Base-by-base conservation (phyloP, 2,329 filamentous ascomycete species). In the Fusarium sp. region DNA sequence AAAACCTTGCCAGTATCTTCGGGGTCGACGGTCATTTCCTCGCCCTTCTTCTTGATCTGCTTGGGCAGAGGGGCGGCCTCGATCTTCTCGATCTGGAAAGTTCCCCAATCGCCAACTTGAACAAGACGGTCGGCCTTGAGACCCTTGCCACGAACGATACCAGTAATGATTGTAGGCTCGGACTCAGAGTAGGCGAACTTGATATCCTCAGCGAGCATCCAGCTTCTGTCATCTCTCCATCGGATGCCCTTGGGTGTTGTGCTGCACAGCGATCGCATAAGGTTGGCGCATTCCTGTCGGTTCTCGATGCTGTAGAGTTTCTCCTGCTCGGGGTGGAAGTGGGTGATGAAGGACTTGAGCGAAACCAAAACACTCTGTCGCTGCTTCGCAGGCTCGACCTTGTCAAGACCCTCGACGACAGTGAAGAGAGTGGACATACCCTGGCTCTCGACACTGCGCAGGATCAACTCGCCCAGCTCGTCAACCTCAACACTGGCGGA, bases 221-320 rank as follows among this genome's bases (percentile, higher is more conserved):
- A 99, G 75, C 94, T 97, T 73, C 96, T 88, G 71, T 97, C 94
- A 55, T 99, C 96, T 74, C 96, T 89, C 96, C 96, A 99, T 69
- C 91, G 86, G n/a, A 99, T 89, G 1, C 96, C 96, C 83, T 97
- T 98, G 14, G 96, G 95, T 45, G 92, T 94, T 38, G 92, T 94
- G 70, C 91, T 97, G 85, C 96, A 99, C 18, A 99, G 83, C 29
- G 94, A 95, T 55, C 97, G 89, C 81, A 98, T 92, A 40, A 97
- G 84, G 78, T 98, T 98, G 54, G 94, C 89, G 78, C 93, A 95
- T 79, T 99, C 96, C 78, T 97, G 94, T 77, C 93, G 88, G 68
- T 89, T 95, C 77, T 97, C 94, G 59, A 98, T 85, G 73, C 90
- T 96, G 80, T 95, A 93, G 18, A 99, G 87, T 81, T 96, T 98